Base-by-base conservation (phyloP, 78 protist genomes). In the Thecamonas trahens region DNA sequence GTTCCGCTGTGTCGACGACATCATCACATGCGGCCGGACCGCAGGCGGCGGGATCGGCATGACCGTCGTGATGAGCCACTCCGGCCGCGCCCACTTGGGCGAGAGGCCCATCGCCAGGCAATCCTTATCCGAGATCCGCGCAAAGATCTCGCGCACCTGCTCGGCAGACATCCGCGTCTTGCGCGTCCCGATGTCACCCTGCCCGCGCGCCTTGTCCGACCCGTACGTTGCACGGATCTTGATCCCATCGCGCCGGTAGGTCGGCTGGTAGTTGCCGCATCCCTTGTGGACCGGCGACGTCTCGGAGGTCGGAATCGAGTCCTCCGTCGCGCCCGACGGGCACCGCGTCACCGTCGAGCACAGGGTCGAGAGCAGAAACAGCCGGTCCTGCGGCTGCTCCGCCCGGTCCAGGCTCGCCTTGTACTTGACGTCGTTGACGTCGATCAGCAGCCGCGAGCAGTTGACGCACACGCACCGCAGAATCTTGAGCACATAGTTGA, bases 21-120 rank as follows among this genome's bases (percentile, higher is more conserved):
- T 49, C 77, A 47, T 14, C 47, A 96, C 79, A 22, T 92, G 66
- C 5, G 99, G 99, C 28, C 99, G 89, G n/a, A 97, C 97, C 2
- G 79, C 85, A 28, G 97, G 97, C 28, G 99, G 99, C 20, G 99
- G 94, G 24, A 97, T 96, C 9, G 99, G 99, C 24, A 97, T 44
- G 26, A 76, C 87, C 0, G 92, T 94, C 26, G 93, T 1, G 26
- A 95, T 37, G 94, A 96, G 72, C 96, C 97, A 93, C 29, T 91
- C 98, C 5, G 99, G 99, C 22, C 96, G 85, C 20, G 92, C 72
- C 77, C 58, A 63, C 53, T 67, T 35, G 3, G 99, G 98, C 53
- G 96, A 35, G 66, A 97, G 64, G 31, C 96, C 90, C 85, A 85
- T 58, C 28, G 71, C 60, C 26, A 20, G 18, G 22, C 74, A 55